Evolutionary conservation across 805 yeast species (phyloP), one percentile per base, ranked within the genome.

Genomic region (Candida insectalens): DNA sequence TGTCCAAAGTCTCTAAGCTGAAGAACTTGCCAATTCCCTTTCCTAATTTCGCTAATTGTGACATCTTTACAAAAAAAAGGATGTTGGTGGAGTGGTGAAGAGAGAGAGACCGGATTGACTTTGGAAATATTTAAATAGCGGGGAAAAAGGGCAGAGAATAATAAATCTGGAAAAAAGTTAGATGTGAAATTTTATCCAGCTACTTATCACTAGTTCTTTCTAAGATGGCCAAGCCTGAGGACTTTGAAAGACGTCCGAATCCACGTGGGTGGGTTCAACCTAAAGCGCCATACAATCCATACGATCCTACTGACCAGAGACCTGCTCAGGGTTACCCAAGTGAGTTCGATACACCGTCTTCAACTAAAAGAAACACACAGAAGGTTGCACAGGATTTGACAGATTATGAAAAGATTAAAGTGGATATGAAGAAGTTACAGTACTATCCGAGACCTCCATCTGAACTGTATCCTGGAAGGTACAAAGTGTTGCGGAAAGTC

Each of bases 311-410:
- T 1, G 95, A 83, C 49, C 51, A 62, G 27, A 63, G 95, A 30
- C 94, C 95, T 0, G 71, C 94, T 0, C 76, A 77, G 49, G 94
- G 95, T 2, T 83, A 84, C 43, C 95, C 95, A 1, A 77, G 87
- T 18, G 95, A 83, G 52, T 84, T 67, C 59, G 65, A 70, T 37
- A 57, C 77, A 1, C 89, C 92, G 0, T 77, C 83, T 1, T 61
- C 64, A 27, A 64, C 71, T 21, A 74, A 81, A 19, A 52, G 57
- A 14, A 74, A 50, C 35, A 41, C 48, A 3, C 57, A 59, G 3
- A 41, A 42, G 6, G 57, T 76, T n/a, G 87, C 88, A 3, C 66
- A 66, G 44, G 75, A 70, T 44, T 76, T 83, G 5, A 65, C 78
- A 1, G 84, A 79, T 51, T 79, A 74, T 50, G 69, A 74, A 41